Evolutionary conservation across 768 basidiomycete genomes (phyloP).

Genomic region (Boletus insuetus): DNA sequence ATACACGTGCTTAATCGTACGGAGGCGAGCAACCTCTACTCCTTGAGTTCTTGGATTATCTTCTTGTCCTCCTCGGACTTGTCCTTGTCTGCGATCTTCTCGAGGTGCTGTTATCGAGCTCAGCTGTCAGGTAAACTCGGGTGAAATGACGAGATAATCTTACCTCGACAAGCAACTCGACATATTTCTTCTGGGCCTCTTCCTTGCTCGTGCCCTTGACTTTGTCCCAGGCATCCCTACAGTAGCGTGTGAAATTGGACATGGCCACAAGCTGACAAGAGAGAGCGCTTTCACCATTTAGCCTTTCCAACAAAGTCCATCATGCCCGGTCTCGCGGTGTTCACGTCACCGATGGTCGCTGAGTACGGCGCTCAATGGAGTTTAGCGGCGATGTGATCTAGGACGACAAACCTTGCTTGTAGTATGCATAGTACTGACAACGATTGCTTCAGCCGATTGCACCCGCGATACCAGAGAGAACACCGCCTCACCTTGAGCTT

Average conservation of each 20-base stretch:
- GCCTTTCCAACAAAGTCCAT: slow-evolving; percentile 85
- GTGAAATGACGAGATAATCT: slow-evolving; percentile 13
- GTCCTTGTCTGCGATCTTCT: slow-evolving; percentile 39
- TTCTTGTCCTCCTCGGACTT: slow-evolving; percentile 51
- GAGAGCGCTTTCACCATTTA: slow-evolving; percentile 64
- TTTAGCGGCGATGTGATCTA: not conserved
- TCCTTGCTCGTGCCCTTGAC: slow-evolving; percentile 73
- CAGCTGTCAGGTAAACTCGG: not conserved
- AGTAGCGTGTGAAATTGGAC: not conserved
- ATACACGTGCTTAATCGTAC: slow-evolving; percentile 3
- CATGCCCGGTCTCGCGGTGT: slow-evolving; percentile 62
- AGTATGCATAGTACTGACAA: slow-evolving; percentile 85
- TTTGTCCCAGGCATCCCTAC: slow-evolving; percentile 83
- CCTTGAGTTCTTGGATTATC: slow-evolving; percentile 59
- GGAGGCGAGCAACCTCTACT: slow-evolving; percentile 20
- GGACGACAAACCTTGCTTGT: slow-evolving; percentile 77
- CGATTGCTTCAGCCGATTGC: slow-evolving; percentile 6
- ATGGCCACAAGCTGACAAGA: not conserved
- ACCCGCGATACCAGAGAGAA: not conserved
- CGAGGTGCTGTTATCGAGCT: slow-evolving; percentile 50
- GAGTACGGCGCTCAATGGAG: not conserved
- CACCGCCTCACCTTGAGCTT: slow-evolving; percentile 70
- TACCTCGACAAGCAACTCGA: slow-evolving; percentile 70
- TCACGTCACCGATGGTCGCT: slow-evolving; percentile 78
- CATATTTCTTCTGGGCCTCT: slow-evolving; percentile 70